These are phyloP conservation scores for Neurospora sp. DNA, from an alignment of 495 filamentous ascomycete genomes.

Conservation along the genomic window DNA sequence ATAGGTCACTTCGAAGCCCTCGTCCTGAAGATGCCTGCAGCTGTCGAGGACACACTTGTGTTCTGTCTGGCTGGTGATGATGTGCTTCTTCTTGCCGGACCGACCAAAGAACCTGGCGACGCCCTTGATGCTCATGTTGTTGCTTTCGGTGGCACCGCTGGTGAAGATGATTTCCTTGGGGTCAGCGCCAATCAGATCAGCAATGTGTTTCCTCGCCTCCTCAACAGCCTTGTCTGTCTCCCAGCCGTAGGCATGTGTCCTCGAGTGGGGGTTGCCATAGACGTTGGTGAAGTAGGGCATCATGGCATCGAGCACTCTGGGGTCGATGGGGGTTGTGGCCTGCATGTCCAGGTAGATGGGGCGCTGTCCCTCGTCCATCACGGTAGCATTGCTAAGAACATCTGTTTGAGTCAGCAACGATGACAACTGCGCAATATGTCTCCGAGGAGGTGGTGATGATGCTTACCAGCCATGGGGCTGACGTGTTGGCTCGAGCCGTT, in stretches of 20 bases:
- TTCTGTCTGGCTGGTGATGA: slow-evolving; percentile 94
- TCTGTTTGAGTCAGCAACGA: slow-evolving; percentile 21
- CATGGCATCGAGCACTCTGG: slow-evolving; percentile 93
- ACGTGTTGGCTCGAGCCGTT: slow-evolving; percentile 43
- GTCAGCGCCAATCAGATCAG: slow-evolving; percentile 82
- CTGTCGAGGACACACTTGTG: slow-evolving; percentile 98
- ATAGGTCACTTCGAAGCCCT: slow-evolving; percentile 93
- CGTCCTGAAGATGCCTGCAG: slow-evolving; percentile 91
- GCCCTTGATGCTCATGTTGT: slow-evolving; percentile 99
- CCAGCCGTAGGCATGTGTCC: slow-evolving; percentile 98
- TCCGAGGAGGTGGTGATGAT: too few relatives aligned
- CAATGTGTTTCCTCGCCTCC: slow-evolving; percentile 71
- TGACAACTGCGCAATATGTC: background rate
- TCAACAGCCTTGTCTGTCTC: slow-evolving; percentile 93
- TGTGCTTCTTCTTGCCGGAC: slow-evolving; percentile 93
- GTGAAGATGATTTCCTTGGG: slow-evolving; percentile 98
- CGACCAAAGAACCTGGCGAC: slow-evolving; percentile 90
- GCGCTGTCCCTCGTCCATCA: slow-evolving; percentile 88
- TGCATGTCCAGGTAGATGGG: slow-evolving; percentile 99
- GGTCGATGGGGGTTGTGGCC: slow-evolving; percentile 93
- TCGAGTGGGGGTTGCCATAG: slow-evolving; percentile 94
- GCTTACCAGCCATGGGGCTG: slow-evolving; percentile 65
- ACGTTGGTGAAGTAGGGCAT: slow-evolving; percentile 86
- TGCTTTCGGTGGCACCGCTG: slow-evolving; percentile 94
- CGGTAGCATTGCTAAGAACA: slow-evolving; percentile 81